Base-by-base conservation (phyloP, 78 protist genomes). In the Dictyostelium citrinum region DNA sequence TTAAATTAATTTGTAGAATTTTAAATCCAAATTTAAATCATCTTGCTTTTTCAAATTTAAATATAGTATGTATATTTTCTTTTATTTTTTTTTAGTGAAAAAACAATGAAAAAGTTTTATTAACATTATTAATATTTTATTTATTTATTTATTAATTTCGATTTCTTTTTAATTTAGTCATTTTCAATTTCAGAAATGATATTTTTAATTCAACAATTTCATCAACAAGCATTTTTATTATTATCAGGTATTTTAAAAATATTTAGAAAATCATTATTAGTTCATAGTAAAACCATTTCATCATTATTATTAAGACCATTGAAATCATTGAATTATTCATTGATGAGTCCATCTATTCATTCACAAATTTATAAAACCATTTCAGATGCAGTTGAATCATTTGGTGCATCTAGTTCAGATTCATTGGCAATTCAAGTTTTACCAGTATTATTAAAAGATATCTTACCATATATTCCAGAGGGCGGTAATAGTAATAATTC, bases 401-500 rank as follows among this genome's bases (percentile, higher is more conserved):
- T 88, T 39, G 93, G 93, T 39, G 29, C 85, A 16, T 27, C 86
- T 6, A 77, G 93, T 67, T 31, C 55, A 1, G 93, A 88, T 27
- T 46, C 16, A 60, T 55, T 88, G 5, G 93, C 78, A 17, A 45
- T 60, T 4, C 93, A 83, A 31, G 35, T 78, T 3, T 51, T 64
- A 61, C 81, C 84, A 61, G 3, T 78, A 11, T 24, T 88, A 20
- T 43, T 88, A 5, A 37, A 29, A 43, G 81, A 88, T 46, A 67
- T 88, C 12, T 72, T 39, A 67, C 93, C 93, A 31, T 76, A 74
- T 72, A 78, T 78, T 2, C 93, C 93, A 67, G 82, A 88, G n/a
- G 46, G 80, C 39, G 14, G 51, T 20, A 75, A 16, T 49, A 27
- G 49, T 5, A 49, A 5, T 5, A 9, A 79, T 46, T 43, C 67